Base-by-base conservation (phyloP, 148 eudicot species). In the Gaultheria prostrata region DNA sequence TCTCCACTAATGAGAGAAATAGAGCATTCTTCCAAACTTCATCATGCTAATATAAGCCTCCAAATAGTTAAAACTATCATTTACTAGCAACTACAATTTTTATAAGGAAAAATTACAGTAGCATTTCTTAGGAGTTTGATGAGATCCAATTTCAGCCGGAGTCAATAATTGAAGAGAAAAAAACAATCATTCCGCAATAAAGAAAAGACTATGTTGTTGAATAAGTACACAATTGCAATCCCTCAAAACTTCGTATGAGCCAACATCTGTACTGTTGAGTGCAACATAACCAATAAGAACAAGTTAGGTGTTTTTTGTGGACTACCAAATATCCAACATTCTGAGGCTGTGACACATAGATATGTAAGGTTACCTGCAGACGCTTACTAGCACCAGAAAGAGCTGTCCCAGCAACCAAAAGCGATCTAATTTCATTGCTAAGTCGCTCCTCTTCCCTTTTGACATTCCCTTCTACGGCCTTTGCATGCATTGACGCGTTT, bases 401-500 rank as follows among this genome's bases (percentile, higher is more conserved):
- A 85, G 93, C 82, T 78, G 92, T 90, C 80, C 98, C 98, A 39
- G 96, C 94, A 82, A 92, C 88, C 84, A 95, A 88, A 56, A 97
- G 89, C 43, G 95, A 91, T 86, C 91, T 92, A 70, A 97, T 93
- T 89, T 95, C 95, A 86, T 83, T 81, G 85, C 89, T 80, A 57
- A 97, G 93, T 82, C 90, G 89, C 56, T 95, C 98, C 90, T 95
- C 95, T 82, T 93, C 94, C 77, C 89, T 97, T 84, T 93, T 89
- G 77, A 85, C 93, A 83, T 95, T 94, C 77, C 93, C 99, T 82
- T 93, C 89, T 20, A 90, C 89, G 83, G 90, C 96, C 85, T 93
- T 97, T 20, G 91, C 90, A 39, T 39, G 92, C 95, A 90, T 93
- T 59, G 90, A 86, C 93, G 89, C 89, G 91, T 91, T 95, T 46